These are phyloP conservation scores for Aspergillus bertholletiae DNA, from an alignment of 495 filamentous ascomycete genomes.

Conservation along the genomic window DNA sequence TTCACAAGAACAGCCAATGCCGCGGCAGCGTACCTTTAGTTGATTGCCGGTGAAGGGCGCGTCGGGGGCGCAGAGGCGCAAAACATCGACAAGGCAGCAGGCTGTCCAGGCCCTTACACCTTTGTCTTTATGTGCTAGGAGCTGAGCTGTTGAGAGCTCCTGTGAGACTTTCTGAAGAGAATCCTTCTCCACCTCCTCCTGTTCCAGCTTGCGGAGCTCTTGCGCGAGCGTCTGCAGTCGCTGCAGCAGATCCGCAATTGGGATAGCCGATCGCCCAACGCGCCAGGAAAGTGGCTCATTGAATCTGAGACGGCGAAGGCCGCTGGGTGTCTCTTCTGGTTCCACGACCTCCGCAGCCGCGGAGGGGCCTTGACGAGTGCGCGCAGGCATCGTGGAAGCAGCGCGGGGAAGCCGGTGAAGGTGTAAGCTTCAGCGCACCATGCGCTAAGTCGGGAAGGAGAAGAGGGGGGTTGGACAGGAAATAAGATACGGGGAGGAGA, in stretches of 20 bases:
- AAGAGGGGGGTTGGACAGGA: not conserved
- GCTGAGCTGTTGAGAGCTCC: conserved; percentile 77
- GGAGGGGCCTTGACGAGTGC: conserved; percentile 44
- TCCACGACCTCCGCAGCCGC: conserved; percentile 34
- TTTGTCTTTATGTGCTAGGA: conserved; percentile 86
- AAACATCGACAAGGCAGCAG: conserved; percentile 89
- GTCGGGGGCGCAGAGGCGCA: conserved; percentile 90
- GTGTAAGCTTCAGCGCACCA: conserved; percentile 17
- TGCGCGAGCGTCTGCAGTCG: conserved; percentile 76
- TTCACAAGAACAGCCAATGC: not conserved
- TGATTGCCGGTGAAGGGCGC: conserved; percentile 89
- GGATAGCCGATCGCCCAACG: conserved; percentile 78
- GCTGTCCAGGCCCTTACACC: conserved; percentile 87
- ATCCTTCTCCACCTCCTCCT: conserved; percentile 79
- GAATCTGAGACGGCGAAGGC: conserved; percentile 54
- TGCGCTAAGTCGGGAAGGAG: conserved; percentile 6
- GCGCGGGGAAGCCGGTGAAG: conserved; percentile 21
- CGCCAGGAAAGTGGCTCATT: conserved; percentile 88
- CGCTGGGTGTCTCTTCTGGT: conserved; percentile 26
- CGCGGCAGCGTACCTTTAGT: conserved; percentile 65
- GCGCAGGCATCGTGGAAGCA: conserved; percentile 44
- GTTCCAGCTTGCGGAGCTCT: conserved; percentile 82
- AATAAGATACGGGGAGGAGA: not conserved
- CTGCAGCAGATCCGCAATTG: conserved; percentile 74
- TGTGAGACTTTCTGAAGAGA: conserved; percentile 81